Base-by-base conservation (phyloP, 306 rosid species). In the Lathyrus sativus region DNA sequence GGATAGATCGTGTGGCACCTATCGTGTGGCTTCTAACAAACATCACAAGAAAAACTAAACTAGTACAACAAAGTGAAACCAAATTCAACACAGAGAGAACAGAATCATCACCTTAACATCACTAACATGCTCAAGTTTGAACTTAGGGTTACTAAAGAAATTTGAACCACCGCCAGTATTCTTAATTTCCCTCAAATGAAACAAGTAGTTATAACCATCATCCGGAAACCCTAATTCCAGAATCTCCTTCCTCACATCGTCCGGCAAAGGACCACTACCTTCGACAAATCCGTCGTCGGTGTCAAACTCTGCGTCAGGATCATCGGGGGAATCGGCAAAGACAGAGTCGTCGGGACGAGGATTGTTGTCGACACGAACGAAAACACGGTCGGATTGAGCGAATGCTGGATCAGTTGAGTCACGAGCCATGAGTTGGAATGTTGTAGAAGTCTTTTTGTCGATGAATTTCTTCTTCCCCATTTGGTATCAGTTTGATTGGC, bases 171-270 rank as follows among this genome's bases (percentile, higher is more conserved):
- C 96, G 11, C 98, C 98, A 15, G 85, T 31, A 43, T 87, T 88
- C 81, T 77, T 87, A 48, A 90, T 93, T 56, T 93, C 93, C 71
- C 95, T 71, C 85, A 93, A 37, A 62, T 90, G 99, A 18, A 4
- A 62, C 72, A 93, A 78, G 81, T 93, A 93, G 76, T 93, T 90
- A 63, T 90, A 93, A 48, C 99, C 96, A 56, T 93, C 99, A 39
- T 90, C 96, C 0, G 99, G 99, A 77, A 86, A 87, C 53, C 99
- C 97, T 12, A 93, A 84, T 39, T 82, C 97, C 63, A 93, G 70
- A 82, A 90, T 88, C 80, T 93, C 89, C 75, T 19, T 88, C 74
- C 97, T 82, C 33, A 81, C 58, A 11, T 81, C 50, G n/a, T 88
- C 90, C 3, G 96, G 78, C 74, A 93, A 76, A 0, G 81, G 70